Evolutionary conservation across 768 basidiomycete genomes (phyloP), one percentile per base, ranked within the genome.

Genomic region (Trametes gibbosa): DNA sequence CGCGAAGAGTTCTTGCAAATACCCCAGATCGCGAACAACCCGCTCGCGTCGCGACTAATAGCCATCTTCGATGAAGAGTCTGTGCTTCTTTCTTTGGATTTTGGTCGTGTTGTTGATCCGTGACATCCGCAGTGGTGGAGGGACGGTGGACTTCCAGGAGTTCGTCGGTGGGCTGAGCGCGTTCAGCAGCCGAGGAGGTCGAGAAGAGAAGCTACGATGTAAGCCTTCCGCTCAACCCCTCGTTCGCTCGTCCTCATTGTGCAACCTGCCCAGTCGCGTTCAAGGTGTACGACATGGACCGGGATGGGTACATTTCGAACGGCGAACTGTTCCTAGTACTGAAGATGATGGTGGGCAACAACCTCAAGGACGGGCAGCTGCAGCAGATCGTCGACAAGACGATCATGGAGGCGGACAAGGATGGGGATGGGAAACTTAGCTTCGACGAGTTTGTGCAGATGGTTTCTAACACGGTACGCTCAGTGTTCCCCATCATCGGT

Each of bases 321-420:
- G 97, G 97, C 56, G 97, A 99, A 75, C 84, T 99, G 29, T 99
- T 98, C 78, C 78, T 99, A 47, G 97, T 99, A 39, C 78, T 99
- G 64, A 99, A 99, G 82, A 98, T 98, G 93, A 99, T 99, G 97
- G 97, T 98, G 50, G 97, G 97, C 34, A 98, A 90, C 74, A 99
- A 99, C 74, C 78, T 99, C 68, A 99, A 99, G 93, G 97, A 99
- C 72, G 92, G 96, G 71, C 97, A 98, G 77, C 77, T 99, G 59
- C 97, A 99, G 74, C 97, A 98, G 73, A 99, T 99, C 59, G 97
- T 99, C 17, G 97, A 99, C 75, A 99, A 99, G 79, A 98, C 97
- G 9, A 99, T 99, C 72, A 95, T 99, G 94, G 97, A 99, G 75
- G 97, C 95, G 12, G 97, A 99, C 71, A 90, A 92, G 72, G 95